Conservation (phyloP, 2,329 filamentous ascomycete species). For the Aspergillus cejpii region DNA sequence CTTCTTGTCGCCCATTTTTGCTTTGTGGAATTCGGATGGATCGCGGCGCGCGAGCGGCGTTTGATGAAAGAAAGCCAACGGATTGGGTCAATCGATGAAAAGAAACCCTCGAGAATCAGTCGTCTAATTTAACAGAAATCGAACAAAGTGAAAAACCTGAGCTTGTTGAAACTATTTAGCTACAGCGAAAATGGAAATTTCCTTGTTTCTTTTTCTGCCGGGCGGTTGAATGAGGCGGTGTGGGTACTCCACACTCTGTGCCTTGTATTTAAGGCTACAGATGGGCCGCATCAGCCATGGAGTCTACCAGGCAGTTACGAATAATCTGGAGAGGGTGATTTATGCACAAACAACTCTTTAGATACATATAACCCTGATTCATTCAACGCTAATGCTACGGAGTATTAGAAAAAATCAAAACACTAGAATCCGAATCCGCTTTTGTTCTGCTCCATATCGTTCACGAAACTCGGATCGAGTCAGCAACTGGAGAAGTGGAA, state of each 20-base stretch:
- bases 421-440: constrained; percentile 46
- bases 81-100: background rate
- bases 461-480: constrained; percentile 63
- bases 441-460: constrained; percentile 54
- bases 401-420: constrained; percentile 37
- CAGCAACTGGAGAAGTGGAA: constrained; percentile 70
- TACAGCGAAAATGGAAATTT: constrained; percentile 24
- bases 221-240: constrained; percentile 20
- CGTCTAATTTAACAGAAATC: background rate
- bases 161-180: background rate
- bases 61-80: background rate
- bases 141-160: constrained; percentile 20
- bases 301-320: too few species aligned
- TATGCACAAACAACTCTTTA: background rate
- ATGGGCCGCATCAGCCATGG: too few species aligned
- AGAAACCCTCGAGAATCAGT: background rate
- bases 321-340: too few species aligned
- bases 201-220: constrained; percentile 29
- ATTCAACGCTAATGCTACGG: constrained; percentile 8
- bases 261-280: background rate
- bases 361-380: constrained; percentile 1
- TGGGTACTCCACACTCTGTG: background rate
- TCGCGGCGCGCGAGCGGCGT: background rate
- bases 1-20: constrained; percentile 34
- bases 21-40: background rate